These are phyloP conservation scores for Phanerochaete carnosa DNA, from an alignment of 768 basidiomycete species.

Conservation along the genomic window DNA sequence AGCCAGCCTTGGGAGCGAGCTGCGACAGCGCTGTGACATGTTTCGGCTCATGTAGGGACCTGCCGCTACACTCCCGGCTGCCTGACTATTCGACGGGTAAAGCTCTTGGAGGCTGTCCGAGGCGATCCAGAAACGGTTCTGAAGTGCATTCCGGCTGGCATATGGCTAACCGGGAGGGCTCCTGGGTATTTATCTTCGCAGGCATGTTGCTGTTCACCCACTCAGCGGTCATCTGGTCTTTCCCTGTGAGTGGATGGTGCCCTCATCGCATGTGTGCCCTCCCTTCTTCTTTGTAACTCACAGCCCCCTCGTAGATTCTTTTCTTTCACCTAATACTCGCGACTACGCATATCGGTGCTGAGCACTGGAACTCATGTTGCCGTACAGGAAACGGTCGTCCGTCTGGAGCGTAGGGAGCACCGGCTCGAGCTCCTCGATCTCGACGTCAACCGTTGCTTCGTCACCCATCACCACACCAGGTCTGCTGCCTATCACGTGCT, in stretches of 20 bases:
- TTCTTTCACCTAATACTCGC: neutral
- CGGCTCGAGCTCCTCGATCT: neutral
- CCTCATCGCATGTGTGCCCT: too few relatives aligned
- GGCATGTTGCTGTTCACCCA: neutral
- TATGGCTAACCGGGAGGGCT: neutral
- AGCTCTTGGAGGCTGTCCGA: too few relatives aligned
- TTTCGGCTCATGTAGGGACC: too few relatives aligned
- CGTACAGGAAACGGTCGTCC: neutral
- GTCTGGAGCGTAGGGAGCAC: neutral
- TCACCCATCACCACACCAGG: neutral
- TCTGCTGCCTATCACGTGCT: slow-evolving; percentile 3
- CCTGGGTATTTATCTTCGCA: neutral
- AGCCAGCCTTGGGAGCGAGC: too few relatives aligned
- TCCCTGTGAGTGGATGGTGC: too few relatives aligned
- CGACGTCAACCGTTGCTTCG: neutral
- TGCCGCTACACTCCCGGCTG: too few relatives aligned
- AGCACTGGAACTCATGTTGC: neutral
- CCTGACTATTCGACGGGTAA: too few relatives aligned
- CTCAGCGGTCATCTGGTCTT: neutral
- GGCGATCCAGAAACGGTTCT: too few relatives aligned
- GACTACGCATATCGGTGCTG: neutral
- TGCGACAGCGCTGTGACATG: too few relatives aligned
- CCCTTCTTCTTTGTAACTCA: neutral
- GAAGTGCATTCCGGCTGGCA: too few relatives aligned
- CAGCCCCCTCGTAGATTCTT: neutral